Conservation (phyloP, 176 grass and related monocot species). For the Musa troglodytarum region DNA sequence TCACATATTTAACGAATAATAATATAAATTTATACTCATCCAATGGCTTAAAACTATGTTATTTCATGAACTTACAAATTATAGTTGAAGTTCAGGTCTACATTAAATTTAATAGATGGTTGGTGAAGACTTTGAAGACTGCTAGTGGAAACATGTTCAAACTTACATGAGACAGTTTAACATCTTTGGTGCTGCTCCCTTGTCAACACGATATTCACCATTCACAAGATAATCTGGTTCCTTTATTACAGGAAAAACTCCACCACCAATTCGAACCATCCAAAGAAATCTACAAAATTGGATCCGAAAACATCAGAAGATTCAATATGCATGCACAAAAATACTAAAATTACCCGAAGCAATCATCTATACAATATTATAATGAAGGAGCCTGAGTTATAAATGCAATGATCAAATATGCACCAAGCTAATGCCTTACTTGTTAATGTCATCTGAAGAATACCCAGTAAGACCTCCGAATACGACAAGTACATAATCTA, state of each 20-base stretch:
- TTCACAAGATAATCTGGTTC: constrained; percentile 99
- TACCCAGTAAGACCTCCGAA: constrained; percentile 96
- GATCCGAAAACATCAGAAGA: background rate
- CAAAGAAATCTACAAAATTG: constrained; percentile 48
- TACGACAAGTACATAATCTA: constrained; percentile 95
- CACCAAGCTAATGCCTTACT: constrained; percentile 39
- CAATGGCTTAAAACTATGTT: background rate
- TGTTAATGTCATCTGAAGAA: constrained; percentile 98
- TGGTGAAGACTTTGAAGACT: background rate
- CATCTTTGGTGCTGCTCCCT: constrained; percentile 97
- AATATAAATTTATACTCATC: too few relatives aligned
- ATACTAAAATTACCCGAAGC: background rate
- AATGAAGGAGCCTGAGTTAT: constrained; percentile 11
- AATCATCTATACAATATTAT: background rate
- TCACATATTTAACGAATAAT: too few relatives aligned
- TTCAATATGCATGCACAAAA: background rate
- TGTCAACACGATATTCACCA: constrained; percentile 92
- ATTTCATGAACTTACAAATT: background rate
- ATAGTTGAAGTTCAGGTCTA: background rate
- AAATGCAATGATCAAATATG: background rate
- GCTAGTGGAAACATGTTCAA: background rate
- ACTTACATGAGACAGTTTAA: constrained; percentile 98
- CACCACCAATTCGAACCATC: constrained; percentile 99
- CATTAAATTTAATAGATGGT: background rate
- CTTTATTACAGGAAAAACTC: constrained; percentile 97